Evolutionary conservation across 1,284 basidiomycete species (phyloP).

Genomic region (Cutaneotrichosporon mucoides): DNA sequence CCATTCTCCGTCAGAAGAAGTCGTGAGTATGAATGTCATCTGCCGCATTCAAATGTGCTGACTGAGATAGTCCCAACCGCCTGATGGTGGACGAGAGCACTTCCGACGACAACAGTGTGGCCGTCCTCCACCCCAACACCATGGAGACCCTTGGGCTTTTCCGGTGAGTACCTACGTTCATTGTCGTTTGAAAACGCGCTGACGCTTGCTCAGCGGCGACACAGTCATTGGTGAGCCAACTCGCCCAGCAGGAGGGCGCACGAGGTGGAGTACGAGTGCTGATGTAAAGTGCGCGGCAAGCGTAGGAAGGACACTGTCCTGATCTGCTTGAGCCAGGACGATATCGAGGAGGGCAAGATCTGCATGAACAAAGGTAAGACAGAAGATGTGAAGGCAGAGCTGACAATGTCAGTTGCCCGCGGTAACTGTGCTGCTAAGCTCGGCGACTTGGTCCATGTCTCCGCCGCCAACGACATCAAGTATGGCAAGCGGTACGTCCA

Average conservation of each 20-base stretch:
- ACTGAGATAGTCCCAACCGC: conserved; percentile 71
- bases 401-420: conserved; percentile 67
- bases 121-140: conserved; percentile 89
- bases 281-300: conserved; percentile 65
- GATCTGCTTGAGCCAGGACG: conserved; percentile 90
- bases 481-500: conserved; percentile 77
- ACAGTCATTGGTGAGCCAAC: conserved; percentile 40
- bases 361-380: conserved; percentile 88
- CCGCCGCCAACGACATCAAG: conserved; percentile 96
- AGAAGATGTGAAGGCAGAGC: not conserved
- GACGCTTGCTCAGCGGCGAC: conserved; percentile 29
- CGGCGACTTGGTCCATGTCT: conserved; percentile 91
- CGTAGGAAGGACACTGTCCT: conserved; percentile 93
- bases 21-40: conserved; percentile 67
- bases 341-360: conserved; percentile 95
- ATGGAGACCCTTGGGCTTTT: conserved; percentile 95
- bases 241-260: not conserved
- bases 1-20: conserved; percentile 91
- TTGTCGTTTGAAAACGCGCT: not conserved
- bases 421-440: conserved; percentile 98
- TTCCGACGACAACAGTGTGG: conserved; percentile 83
- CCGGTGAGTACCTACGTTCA: conserved; percentile 60
- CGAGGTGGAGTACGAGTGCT: not conserved
- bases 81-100: conserved; percentile 88
- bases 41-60: conserved; percentile 3